Evolutionary conservation across 75 land plant genomes (phyloP), one percentile per base, ranked within the genome.

Genomic region (Azolla pinnata): DNA sequence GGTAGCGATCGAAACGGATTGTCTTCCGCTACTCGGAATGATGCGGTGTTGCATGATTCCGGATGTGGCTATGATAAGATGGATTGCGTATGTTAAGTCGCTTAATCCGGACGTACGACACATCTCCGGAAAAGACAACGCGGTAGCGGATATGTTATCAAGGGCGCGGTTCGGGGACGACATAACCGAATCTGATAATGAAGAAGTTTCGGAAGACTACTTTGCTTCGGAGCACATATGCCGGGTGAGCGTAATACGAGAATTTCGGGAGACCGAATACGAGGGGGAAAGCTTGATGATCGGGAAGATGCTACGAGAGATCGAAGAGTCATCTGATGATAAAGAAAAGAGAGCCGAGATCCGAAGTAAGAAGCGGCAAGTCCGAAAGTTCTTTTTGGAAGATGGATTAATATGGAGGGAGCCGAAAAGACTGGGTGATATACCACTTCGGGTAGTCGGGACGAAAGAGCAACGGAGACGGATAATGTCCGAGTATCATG

Each of bases 111-210:
- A 55, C 7, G 21, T 55, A 8, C 29, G 4, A 5, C 57, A 55
- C 28, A 55, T 31, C 32, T 29, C 5, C 23, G 54, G 64, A 4
- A 62, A 50, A 32, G 28, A 62, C 28, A 62, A 62, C 30, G 20
- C 55, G 2, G 54, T 62, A 26, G 55, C 54, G 2, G 64, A 59
- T 32, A 59, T 59, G 61, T 59, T 59, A 21, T 59, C 61, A 2
- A 32, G 44, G 8, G 61, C 61, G 3, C 3, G 54, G 28, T 47
- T 28, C 32, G 20, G 12, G 23, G 31, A n/a, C n/a, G 54, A 49
- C 3, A 32, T 48, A 3, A 54, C 4, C 18, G 29, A 48, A 30
- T 19, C 31, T 21, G 4, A 2, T 8, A 21, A 40, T 5, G 62
- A 60, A 7, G 44, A 7, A 23, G 19, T 47, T 9, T 47, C 4